Evolutionary conservation across 2,329 filamentous ascomycete species (phyloP), one percentile per base, ranked within the genome.

Genomic region (Clonostachys rosea): DNA sequence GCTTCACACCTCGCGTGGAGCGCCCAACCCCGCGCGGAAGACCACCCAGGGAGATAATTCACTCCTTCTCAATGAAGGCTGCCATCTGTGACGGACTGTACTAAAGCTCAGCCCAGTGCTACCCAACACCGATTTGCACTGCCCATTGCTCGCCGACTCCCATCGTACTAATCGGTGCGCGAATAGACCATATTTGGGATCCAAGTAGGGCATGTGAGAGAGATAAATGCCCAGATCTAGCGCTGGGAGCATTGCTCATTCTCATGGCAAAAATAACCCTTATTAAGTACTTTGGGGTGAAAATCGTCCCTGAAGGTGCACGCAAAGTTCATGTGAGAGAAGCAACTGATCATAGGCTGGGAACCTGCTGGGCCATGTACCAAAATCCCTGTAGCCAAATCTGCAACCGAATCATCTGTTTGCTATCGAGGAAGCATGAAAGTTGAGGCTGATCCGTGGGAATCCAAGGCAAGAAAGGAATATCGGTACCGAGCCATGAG

Each of bases 221-320:
- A 96, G 62, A 79, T 92, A 48, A 83, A 96, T 55, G 81, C 95
- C 59, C 91, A 89, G 64, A 88, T 95, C 17, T 78, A 82, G 88
- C 89, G 56, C 20, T 20, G 20, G 88, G 89, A 30, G 91, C 89
- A 80, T 83, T 83, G 36, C 74, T 95, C 43, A 83, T 95, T 7
- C 76, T 96, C 24, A 95, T 96, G 90, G 89, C 89, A n/a, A 91
- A 96, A 61, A 95, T 96, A 57, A 95, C 94, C 66, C 91, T 90
- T 2, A 89, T 85, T 0, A 87, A 91, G 8, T 95, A 83, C 68
- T 95, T 91, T 56, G 90, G 89, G 7, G 88, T 88, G 5, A 76
- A 78, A 48, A 94, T 89, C 59, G 91, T 84, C 7, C 86, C 95
- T 64, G 80, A 80, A 48, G 69, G 84, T 59, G 74, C 85, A 37